A percentile compares a stretch with the other conserved stretches of the same genome.
Evolutionary conservation across 1,284 basidiomycete genomes (phyloP).

Genomic region (Sporisorium exsertum): DNA sequence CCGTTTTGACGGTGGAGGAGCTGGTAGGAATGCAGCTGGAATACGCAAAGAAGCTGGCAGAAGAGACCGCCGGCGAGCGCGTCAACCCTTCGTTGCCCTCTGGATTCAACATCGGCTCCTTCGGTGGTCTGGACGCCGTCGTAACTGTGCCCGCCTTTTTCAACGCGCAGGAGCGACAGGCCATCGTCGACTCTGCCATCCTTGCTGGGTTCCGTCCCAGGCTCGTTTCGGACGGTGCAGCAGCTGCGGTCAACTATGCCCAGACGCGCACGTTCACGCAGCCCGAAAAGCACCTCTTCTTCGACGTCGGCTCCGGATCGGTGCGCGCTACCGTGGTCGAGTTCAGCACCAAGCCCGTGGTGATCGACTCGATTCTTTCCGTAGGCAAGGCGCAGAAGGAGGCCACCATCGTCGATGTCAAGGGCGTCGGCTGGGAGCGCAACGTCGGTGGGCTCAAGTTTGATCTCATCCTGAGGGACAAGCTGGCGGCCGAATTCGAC

Average conservation of each 20-base stretch:
- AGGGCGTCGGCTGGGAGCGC: slow-evolving; percentile 84
- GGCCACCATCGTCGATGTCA: slow-evolving; percentile 80
- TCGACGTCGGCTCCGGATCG: slow-evolving; percentile 90
- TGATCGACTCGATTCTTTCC: slow-evolving; percentile 70
- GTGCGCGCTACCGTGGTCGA: slow-evolving; percentile 87
- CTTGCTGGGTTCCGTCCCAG: slow-evolving; percentile 86
- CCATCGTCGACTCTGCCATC: slow-evolving; percentile 83
- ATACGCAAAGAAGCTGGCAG: slow-evolving; percentile 89
- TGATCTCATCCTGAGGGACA: slow-evolving; percentile 84
- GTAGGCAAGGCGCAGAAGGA: slow-evolving; percentile 72
- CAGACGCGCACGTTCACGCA: slow-evolving; percentile 86
- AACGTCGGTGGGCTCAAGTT: slow-evolving; percentile 83
- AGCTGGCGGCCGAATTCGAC: slow-evolving; percentile 83
- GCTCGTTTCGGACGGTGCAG: slow-evolving; percentile 89
- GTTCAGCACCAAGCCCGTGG: slow-evolving; percentile 72
- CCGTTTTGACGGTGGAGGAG: slow-evolving; percentile 78
- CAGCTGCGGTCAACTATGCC: slow-evolving; percentile 76
- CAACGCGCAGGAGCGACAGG: slow-evolving; percentile 82
- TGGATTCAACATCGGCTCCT: slow-evolving; percentile 55
- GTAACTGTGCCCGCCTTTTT: slow-evolving; percentile 68
- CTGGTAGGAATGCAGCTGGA: slow-evolving; percentile 93
- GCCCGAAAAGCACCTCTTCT: slow-evolving; percentile 87
- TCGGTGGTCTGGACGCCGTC: slow-evolving; percentile 65
- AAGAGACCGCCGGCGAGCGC: slow-evolving; percentile 75
- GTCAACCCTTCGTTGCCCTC: slow-evolving; percentile 54